Evolutionary conservation across 1,139 yeast genomes (phyloP).

Genomic region (Kodamaea plutei): DNA sequence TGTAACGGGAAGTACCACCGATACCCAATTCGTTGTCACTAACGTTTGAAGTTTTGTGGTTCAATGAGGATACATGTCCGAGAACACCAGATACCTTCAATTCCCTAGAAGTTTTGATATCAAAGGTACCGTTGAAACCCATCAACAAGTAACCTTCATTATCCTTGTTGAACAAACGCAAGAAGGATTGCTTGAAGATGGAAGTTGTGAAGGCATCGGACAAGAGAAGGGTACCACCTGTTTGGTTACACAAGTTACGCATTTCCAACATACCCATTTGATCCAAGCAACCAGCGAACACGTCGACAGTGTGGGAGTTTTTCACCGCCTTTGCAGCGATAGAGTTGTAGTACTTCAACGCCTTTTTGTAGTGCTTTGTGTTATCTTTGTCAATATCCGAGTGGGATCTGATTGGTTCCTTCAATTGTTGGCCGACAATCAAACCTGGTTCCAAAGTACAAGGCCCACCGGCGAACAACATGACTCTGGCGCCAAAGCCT

Average conservation of each 20-base stretch:
- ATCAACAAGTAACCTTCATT: conserved; percentile 76
- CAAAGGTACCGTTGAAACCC: conserved; percentile 86
- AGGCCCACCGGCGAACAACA: conserved; percentile 92
- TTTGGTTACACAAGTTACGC: conserved; percentile 81
- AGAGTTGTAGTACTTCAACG: conserved; percentile 77
- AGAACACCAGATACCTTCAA: conserved; percentile 88
- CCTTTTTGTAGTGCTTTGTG: conserved; percentile 91
- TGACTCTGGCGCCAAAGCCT: conserved; percentile 85
- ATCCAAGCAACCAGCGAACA: conserved; percentile 96
- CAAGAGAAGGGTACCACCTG: conserved; percentile 90
- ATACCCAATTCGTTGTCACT: conserved; percentile 92
- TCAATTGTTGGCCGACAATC: conserved; percentile 86
- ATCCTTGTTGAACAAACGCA: conserved; percentile 83
- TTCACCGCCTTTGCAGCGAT: conserved; percentile 69
- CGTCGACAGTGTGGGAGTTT: conserved; percentile 85
- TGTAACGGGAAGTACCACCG: conserved; percentile 89
- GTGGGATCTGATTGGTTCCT: conserved; percentile 96
- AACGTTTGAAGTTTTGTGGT: conserved; percentile 61
- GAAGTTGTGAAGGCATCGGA: conserved; percentile 97
- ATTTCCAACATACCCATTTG: conserved; percentile 97
- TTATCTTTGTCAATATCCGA: conserved; percentile 85
- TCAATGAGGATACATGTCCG: conserved; percentile 84
- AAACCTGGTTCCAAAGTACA: conserved; percentile 94
- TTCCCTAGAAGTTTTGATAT: conserved; percentile 85
- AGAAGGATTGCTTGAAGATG: conserved; percentile 89